Percentiles rank a stretch among this genome's conserved stretches.
Conservation (phyloP, 305 asterid species). For the Fraxinus nigra region DNA sequence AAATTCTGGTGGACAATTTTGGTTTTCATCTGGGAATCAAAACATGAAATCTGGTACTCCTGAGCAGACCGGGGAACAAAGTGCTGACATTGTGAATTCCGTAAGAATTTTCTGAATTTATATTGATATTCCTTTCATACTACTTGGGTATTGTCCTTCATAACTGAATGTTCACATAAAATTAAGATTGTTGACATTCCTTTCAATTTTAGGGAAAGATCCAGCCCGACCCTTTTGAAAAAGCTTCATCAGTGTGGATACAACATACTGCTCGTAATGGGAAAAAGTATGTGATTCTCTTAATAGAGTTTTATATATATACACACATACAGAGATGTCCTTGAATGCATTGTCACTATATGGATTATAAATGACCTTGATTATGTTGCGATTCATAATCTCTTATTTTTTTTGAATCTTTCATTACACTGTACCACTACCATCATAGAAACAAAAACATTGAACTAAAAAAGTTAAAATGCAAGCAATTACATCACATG, state of each 20-base stretch:
- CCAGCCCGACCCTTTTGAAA: slow-evolving; percentile 32
- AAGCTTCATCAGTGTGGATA: slow-evolving; percentile 55
- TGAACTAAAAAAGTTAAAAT: not conserved
- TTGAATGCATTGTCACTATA: not conserved
- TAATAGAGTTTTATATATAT: slow-evolving; percentile 2
- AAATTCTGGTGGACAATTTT: slow-evolving; percentile 45
- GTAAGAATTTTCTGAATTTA: slow-evolving; percentile 32
- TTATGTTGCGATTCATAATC: not conserved
- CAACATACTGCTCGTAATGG: slow-evolving; percentile 67
- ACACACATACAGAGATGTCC: not conserved
- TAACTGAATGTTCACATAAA: slow-evolving; percentile 16
- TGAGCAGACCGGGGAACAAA: slow-evolving; percentile 45
- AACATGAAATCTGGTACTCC: slow-evolving; percentile 43
- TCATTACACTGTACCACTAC: not conserved
- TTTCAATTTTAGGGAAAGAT: slow-evolving; percentile 47
- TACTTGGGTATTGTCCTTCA: slow-evolving; percentile 6
- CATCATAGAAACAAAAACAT: not conserved
- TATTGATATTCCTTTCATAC: slow-evolving; percentile 2
- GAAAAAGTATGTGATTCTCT: slow-evolving; percentile 51
- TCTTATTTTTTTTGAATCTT: not conserved
- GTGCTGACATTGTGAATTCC: slow-evolving; percentile 32
- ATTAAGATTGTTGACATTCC: slow-evolving; percentile 8
- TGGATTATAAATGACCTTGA: slow-evolving; percentile 15
- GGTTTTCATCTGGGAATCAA: slow-evolving; percentile 55
- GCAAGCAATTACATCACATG: not conserved